A percentile compares a stretch with the other conserved stretches of the same genome.
Evolutionary conservation across 1,284 basidiomycete species (phyloP).

Genomic region (Trichosporon faecale): DNA sequence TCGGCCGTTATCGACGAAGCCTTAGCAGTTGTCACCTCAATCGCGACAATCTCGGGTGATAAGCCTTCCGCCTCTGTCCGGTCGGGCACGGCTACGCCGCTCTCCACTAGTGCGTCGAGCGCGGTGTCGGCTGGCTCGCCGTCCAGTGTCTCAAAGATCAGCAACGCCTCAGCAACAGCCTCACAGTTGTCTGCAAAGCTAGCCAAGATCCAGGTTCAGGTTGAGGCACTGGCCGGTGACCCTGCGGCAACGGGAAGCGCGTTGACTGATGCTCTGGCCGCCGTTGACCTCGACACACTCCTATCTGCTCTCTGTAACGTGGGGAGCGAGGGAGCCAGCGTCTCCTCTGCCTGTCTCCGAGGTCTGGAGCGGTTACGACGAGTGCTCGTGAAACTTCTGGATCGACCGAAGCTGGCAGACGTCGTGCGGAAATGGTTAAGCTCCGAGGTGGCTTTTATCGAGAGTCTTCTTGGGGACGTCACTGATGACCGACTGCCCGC

Average conservation of each 20-base stretch:
- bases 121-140: background rate
- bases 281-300: background rate
- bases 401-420: background rate
- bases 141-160: background rate
- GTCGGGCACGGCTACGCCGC: background rate
- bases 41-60: slow-evolving; percentile 9
- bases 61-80: background rate
- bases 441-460: slow-evolving; percentile 10
- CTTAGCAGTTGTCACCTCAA: slow-evolving; percentile 23
- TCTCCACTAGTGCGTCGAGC: background rate
- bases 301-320: slow-evolving; percentile 11
- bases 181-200: background rate
- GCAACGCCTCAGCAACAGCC: background rate
- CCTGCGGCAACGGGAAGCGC: background rate
- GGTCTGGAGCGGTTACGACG: slow-evolving; percentile 29
- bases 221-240: background rate
- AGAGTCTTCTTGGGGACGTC: slow-evolving; percentile 11
- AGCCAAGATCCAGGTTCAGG: background rate
- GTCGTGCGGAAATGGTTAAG: slow-evolving; percentile 22
- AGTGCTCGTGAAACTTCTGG: slow-evolving; percentile 25
- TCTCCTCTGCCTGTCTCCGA: slow-evolving; percentile 12
- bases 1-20: slow-evolving; percentile 35
- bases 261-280: background rate
- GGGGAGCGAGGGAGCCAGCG: background rate
- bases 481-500: background rate